These are phyloP conservation scores for Melanomma pulvis-pyrius DNA, from an alignment of 495 filamentous ascomycete genomes.

Conservation along the genomic window DNA sequence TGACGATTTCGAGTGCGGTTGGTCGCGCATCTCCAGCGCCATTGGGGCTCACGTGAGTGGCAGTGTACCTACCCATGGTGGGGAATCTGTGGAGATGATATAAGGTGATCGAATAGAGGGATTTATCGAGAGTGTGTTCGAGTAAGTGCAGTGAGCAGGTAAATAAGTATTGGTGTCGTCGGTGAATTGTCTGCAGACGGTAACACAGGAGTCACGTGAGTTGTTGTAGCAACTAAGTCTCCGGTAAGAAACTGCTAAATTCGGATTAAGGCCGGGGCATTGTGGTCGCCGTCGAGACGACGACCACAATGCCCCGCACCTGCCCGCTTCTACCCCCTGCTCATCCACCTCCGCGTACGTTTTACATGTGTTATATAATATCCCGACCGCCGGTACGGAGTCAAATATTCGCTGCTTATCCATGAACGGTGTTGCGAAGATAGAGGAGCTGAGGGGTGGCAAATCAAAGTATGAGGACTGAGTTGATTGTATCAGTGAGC, in stretches of 20 bases:
- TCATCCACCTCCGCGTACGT: neutral
- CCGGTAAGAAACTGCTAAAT: neutral
- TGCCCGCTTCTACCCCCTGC: neutral
- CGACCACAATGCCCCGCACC: neutral
- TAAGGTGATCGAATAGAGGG: neutral
- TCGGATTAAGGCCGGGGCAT: neutral
- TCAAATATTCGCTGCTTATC: too few relatives aligned
- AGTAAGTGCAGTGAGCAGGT: neutral
- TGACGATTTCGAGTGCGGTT: slow-evolving; percentile 58
- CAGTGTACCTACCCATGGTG: slow-evolving; percentile 45
- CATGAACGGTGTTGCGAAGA: too few relatives aligned
- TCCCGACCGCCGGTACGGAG: too few relatives aligned
- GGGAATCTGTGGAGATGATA: neutral
- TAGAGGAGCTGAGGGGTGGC: too few relatives aligned
- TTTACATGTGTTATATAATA: too few relatives aligned
- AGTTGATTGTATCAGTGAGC: too few relatives aligned
- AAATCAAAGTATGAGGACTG: too few relatives aligned
- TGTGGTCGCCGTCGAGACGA: neutral
- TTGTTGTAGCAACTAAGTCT: neutral
- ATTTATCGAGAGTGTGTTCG: neutral
- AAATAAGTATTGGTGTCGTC: neutral
- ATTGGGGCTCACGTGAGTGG: slow-evolving; percentile 47
- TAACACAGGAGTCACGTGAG: neutral
- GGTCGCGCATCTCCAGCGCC: slow-evolving; percentile 60
- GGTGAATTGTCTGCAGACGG: neutral